Percentiles rank a stretch among this genome's conserved stretches.
phyloP scores from a whole-genome alignment of 441 rosid species.

The Mallotus repandus region DNA sequence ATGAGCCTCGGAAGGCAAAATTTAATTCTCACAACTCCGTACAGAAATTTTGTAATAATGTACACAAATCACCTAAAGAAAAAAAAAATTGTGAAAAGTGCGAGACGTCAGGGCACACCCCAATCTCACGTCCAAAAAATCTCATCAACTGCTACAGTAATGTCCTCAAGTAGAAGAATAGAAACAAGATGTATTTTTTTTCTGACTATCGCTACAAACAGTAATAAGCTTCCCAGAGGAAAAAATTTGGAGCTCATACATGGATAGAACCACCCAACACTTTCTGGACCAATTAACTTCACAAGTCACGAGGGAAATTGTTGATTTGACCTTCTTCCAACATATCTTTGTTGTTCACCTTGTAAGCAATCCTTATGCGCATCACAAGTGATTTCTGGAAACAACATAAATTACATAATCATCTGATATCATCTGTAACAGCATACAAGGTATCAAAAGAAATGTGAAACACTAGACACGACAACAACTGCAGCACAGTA shows the following conservation, averaged over 20 bases:
- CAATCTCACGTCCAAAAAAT: slow-evolving; percentile 30
- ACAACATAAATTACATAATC: not conserved
- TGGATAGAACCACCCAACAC: slow-evolving; percentile 18
- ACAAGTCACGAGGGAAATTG: slow-evolving; percentile 81
- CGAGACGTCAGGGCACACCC: slow-evolving; percentile 25
- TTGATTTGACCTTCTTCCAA: slow-evolving; percentile 93
- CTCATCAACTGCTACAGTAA: slow-evolving; percentile 29
- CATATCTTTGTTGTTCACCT: slow-evolving; percentile 63
- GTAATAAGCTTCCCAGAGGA: slow-evolving; percentile 23
- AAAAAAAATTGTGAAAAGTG: slow-evolving; percentile 14
- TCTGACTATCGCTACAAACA: slow-evolving; percentile 31
- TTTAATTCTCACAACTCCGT: slow-evolving; percentile 39
- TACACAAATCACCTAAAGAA: slow-evolving; percentile 42
- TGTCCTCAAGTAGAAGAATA: slow-evolving; percentile 28
- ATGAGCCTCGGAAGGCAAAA: slow-evolving; percentile 34
- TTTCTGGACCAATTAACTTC: slow-evolving; percentile 31
- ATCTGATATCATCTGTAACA: not conserved
- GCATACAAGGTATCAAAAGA: not conserved
- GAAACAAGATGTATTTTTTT: slow-evolving; percentile 19
- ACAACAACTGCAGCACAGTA: not conserved
- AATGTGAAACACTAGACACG: not conserved
- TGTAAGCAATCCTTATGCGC: slow-evolving; percentile 92
- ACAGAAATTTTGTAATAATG: slow-evolving; percentile 41
- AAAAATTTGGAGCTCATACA: slow-evolving; percentile 21
- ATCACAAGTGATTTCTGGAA: slow-evolving; percentile 91